Evolutionary conservation across 495 filamentous ascomycete species (phyloP).

Genomic region (Viridothelium virens): DNA sequence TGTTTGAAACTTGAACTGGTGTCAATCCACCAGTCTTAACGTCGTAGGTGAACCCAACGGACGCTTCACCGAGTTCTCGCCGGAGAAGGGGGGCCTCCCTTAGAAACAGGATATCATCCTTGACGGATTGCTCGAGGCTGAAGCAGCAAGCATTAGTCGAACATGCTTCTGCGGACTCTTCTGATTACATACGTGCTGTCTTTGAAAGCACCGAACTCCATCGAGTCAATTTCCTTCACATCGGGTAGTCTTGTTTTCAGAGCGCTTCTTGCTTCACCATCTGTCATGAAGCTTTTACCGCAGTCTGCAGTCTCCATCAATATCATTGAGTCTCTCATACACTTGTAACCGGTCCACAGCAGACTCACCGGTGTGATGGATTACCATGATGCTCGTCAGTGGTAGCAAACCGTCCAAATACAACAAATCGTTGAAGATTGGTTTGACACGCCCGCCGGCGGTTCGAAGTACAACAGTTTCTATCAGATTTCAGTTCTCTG

Average conservation of each 20-base stretch:
- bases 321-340: not conserved
- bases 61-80: conserved; percentile 19
- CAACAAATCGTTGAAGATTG: not conserved
- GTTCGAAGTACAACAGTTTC: conserved; percentile 10
- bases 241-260: conserved; percentile 3
- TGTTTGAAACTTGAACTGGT: conserved; percentile 11
- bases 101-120: conserved; percentile 21
- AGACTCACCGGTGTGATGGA: conserved; percentile 13
- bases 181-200: not conserved
- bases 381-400: conserved; percentile 10
- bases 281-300: conserved; percentile 9
- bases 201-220: conserved; percentile 14
- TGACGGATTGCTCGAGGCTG: conserved; percentile 23
- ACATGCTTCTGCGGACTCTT: not conserved
- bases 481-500: not conserved
- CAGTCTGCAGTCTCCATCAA: conserved; percentile 10
- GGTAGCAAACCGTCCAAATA: conserved; percentile 5
- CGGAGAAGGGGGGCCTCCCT: conserved; percentile 18
- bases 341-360: not conserved
- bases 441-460: conserved; percentile 11
- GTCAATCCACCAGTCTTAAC: conserved; percentile 23
- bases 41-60: conserved; percentile 23
- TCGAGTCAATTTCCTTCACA: conserved; percentile 10
- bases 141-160: not conserved
- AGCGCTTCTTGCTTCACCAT: not conserved